Conservation (phyloP, 2,329 filamentous ascomycete genomes). For the Pseudogymnoascus sp. region DNA sequence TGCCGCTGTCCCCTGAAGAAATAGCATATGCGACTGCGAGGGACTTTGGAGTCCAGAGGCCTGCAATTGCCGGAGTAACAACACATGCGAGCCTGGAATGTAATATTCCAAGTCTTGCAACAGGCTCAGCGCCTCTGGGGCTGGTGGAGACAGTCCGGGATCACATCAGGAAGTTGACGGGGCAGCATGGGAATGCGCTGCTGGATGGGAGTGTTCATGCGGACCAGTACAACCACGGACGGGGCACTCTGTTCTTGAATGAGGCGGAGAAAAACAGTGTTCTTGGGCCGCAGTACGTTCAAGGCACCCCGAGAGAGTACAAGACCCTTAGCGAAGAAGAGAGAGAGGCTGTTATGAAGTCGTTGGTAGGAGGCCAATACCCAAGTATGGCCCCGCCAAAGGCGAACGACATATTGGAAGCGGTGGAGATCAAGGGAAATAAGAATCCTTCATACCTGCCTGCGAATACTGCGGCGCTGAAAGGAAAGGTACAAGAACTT, state of each 20-base stretch:
- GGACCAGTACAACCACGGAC: slow-evolving; percentile 7
- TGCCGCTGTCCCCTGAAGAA: slow-evolving; percentile 21
- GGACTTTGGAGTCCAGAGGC: slow-evolving; percentile 20
- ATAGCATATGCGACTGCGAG: slow-evolving; percentile 18
- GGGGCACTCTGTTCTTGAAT: slow-evolving; percentile 7
- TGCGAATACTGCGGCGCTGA: slow-evolving; percentile 22
- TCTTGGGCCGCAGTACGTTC: neutral
- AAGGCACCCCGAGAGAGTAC: neutral
- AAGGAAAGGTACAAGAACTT: slow-evolving; percentile 24
- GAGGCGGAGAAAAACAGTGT: slow-evolving; percentile 8
- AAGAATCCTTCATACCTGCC: slow-evolving; percentile 29
- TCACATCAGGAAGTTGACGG: slow-evolving; percentile 24
- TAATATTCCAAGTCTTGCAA: slow-evolving; percentile 21
- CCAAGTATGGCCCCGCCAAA: slow-evolving; percentile 15
- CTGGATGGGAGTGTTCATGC: neutral
- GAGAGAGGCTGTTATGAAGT: slow-evolving; percentile 9
- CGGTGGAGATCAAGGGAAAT: slow-evolving; percentile 20
- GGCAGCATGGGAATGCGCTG: slow-evolving; percentile 4
- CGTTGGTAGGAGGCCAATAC: slow-evolving; percentile 28
- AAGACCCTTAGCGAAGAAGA: neutral
- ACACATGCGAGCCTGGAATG: slow-evolving; percentile 18
- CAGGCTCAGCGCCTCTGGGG: slow-evolving; percentile 17
- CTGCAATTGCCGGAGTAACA: slow-evolving; percentile 23
- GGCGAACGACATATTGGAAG: slow-evolving; percentile 19
- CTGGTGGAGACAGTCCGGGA: slow-evolving; percentile 21